Base-by-base conservation (phyloP, 2,329 filamentous ascomycete genomes). In the Fusarium graminum region DNA sequence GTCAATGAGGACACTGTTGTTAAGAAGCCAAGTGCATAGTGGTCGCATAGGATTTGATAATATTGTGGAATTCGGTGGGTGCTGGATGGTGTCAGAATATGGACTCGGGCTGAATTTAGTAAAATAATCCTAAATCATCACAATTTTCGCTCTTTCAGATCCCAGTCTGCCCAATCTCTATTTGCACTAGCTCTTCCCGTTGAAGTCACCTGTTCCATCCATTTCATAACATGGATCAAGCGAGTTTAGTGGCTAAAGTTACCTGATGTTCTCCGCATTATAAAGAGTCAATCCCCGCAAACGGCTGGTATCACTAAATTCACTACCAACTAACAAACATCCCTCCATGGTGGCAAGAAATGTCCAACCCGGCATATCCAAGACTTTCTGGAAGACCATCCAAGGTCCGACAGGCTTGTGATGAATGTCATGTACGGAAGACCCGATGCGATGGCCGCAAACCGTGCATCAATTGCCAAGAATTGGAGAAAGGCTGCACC, bases 341-440 rank as follows among this genome's bases (percentile, higher is more conserved):
- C 30, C 13, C 30, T 34, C 30, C 14, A 34, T 14, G 10, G 30
- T 34, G 30, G 30, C 30, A 34, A 34, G 30, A 34, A 34, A 60
- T 60, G 57, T 45, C 55, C 8, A 26, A 8, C 16, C 19, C 52
- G 9, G 29, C 38, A 2, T 29, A 26, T 25, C 16, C 42, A 12
- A 28, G 38, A 13, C 17, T 22, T 1, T 11, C 45, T 6, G 30
- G 22, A 6, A 63, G 32, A 4, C 36, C 41, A 0, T 7, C 7
- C 3, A 65, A 65, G 5, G 28, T 65, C 11, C 22, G 61, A 1
- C 73, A 77, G 43, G 75, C 75, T 1, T 77, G 75, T 26, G 75
- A 77, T 45, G 43, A 65, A 12, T 77, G 75, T n/a, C 74, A 74
- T 29, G 44, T 42, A 6, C 59, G 72, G 4, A 77, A 77, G 44